These are phyloP conservation scores for Niveomyces coronatus DNA, from an alignment of 2,329 filamentous ascomycete species.

Conservation along the genomic window DNA sequence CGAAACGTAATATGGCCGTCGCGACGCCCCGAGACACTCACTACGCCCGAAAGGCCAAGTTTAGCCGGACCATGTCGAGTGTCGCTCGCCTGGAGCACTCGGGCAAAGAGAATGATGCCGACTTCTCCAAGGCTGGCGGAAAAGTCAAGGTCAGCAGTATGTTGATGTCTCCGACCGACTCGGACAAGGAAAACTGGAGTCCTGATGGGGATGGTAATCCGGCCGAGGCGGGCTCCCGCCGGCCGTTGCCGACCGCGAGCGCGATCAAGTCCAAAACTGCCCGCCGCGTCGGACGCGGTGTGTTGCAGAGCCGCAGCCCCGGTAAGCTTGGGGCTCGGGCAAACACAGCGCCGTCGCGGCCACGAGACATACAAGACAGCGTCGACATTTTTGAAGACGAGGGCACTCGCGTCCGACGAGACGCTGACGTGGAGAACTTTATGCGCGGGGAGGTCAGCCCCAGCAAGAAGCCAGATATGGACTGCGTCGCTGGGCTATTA, in stretches of 20 bases:
- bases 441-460: constrained; percentile 58
- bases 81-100: constrained; percentile 47
- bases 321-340: constrained; percentile 25
- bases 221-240: constrained; percentile 20
- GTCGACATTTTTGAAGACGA: constrained; percentile 45
- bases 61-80: constrained; percentile 52
- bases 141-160: constrained; percentile 31
- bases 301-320: constrained; percentile 30
- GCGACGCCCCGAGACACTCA: constrained; percentile 15
- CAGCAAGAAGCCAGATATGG: constrained; percentile 70
- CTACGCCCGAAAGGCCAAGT: constrained; percentile 48
- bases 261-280: constrained; percentile 18
- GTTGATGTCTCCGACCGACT: constrained; percentile 46
- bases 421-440: constrained; percentile 60
- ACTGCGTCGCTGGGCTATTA: constrained; percentile 80
- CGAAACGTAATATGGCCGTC: constrained; percentile 52
- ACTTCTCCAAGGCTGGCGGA: constrained; percentile 12
- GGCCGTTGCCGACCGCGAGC: constrained; percentile 23
- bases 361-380: constrained; percentile 22
- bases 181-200: constrained; percentile 91
- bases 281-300: constrained; percentile 30
- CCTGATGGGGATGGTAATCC: constrained; percentile 39
- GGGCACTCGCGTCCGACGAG: constrained; percentile 18
- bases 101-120: constrained; percentile 12
- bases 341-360: constrained; percentile 30